Evolutionary conservation across 1,139 yeast genomes (phyloP).

Genomic region (Geotrichum europaeum): DNA sequence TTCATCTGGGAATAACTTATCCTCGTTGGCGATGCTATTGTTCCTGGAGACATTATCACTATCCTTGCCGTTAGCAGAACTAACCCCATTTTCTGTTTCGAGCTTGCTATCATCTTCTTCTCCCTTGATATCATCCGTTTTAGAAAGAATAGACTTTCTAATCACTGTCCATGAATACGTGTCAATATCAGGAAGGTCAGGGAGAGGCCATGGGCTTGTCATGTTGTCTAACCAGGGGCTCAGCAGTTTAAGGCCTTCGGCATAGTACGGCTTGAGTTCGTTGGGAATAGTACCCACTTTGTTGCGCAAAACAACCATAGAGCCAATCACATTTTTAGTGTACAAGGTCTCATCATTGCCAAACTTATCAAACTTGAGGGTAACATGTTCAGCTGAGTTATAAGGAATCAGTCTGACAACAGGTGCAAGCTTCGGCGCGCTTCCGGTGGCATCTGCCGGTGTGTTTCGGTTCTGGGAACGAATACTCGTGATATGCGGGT

Average conservation of each 20-base stretch:
- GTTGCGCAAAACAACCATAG: slow-evolving; percentile 76
- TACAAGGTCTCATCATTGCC: slow-evolving; percentile 23
- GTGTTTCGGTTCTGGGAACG: slow-evolving; percentile 28
- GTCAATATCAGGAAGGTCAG: slow-evolving; percentile 61
- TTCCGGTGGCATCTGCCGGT: slow-evolving; percentile 13
- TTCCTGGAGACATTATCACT: slow-evolving; percentile 33
- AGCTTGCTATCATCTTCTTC: not conserved
- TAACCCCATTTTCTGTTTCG: slow-evolving; percentile 1
- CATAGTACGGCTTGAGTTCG: slow-evolving; percentile 68
- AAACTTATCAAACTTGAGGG: slow-evolving; percentile 20
- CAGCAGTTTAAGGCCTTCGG: slow-evolving; percentile 59
- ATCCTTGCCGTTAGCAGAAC: slow-evolving; percentile 24
- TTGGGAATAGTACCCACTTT: slow-evolving; percentile 81
- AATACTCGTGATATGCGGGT: slow-evolving; percentile 34
- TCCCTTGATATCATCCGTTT: slow-evolving; percentile 41
- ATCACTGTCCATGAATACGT: slow-evolving; percentile 65
- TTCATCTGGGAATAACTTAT: slow-evolving; percentile 6
- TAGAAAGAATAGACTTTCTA: slow-evolving; percentile 70
- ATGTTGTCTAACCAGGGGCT: slow-evolving; percentile 49
- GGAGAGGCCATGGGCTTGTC: slow-evolving; percentile 63
- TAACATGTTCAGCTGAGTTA: slow-evolving; percentile 70
- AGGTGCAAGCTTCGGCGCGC: slow-evolving; percentile 40
- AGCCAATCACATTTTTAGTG: slow-evolving; percentile 66
- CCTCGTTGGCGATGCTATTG: not conserved
- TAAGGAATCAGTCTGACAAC: slow-evolving; percentile 66